Percentiles rank a stretch among this genome's conserved stretches.
phyloP scores from a whole-genome alignment of 164 flowering plant species.

The Berberis vulgaris region DNA sequence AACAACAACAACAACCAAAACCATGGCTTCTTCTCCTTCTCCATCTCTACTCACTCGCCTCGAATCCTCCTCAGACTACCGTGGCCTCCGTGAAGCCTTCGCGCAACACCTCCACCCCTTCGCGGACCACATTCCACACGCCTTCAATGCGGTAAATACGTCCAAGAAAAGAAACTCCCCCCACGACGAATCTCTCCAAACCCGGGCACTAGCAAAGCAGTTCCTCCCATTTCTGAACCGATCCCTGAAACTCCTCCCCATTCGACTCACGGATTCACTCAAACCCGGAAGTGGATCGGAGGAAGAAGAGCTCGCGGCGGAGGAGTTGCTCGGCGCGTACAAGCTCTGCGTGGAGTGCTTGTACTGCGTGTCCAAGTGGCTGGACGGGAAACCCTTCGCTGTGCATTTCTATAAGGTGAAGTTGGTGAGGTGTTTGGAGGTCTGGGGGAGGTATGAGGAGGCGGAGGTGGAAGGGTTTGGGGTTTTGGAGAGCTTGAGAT shows the following conservation, averaged over 20 bases:
- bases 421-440: neutral
- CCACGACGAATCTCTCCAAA: no score
- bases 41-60: no score
- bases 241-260: constrained; percentile 47
- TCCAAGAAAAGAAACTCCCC: no score
- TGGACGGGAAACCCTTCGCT: neutral
- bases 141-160: no score
- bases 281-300: constrained; percentile 9
- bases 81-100: no score
- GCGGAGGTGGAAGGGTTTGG: neutral
- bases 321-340: constrained; percentile 37
- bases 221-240: constrained; percentile 55
- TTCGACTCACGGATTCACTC: constrained; percentile 31
- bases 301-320: constrained; percentile 8
- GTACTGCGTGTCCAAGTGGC: neutral
- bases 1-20: no score
- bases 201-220: constrained; percentile 68
- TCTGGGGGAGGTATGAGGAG: neutral
- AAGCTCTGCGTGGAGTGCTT: constrained; percentile 27
- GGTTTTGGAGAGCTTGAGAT: neutral
- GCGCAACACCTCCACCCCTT: no score
- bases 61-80: no score
- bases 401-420: neutral
- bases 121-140: no score
- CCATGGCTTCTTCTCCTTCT: no score